Evolutionary conservation across 768 basidiomycete species (phyloP).

Genomic region (Brasilioporus rufonigricans): DNA sequence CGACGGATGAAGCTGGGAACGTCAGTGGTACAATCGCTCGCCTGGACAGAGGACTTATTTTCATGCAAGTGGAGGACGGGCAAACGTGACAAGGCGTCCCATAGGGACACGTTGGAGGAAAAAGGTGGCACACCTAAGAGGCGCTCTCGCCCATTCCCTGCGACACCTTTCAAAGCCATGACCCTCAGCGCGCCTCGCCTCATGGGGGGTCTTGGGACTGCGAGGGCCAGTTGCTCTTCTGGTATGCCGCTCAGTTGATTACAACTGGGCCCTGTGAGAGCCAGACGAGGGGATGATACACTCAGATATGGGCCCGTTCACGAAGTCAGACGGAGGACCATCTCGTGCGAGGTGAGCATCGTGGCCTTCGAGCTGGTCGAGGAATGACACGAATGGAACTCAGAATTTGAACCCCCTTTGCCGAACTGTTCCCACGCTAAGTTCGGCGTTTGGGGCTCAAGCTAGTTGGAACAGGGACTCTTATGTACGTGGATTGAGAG

Average conservation of each 20-base stretch:
- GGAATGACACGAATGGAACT: neutral
- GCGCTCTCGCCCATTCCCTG: slow-evolving; percentile 46
- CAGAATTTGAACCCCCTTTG: neutral
- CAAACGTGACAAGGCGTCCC: slow-evolving; percentile 13
- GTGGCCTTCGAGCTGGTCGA: slow-evolving; percentile 53
- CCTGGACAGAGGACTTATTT: neutral
- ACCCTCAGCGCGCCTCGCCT: slow-evolving; percentile 10
- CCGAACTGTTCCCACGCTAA: neutral
- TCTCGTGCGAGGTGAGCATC: slow-evolving; percentile 61
- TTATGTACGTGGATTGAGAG: too few species aligned
- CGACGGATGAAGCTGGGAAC: neutral
- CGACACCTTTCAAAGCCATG: slow-evolving; percentile 48
- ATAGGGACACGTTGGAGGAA: slow-evolving; percentile 8
- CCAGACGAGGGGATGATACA: slow-evolving; percentile 57
- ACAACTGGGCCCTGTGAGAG: slow-evolving; percentile 58
- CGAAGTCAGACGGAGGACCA: slow-evolving; percentile 33
- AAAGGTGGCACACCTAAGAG: slow-evolving; percentile 1
- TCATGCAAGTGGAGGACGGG: neutral
- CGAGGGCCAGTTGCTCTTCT: slow-evolving; percentile 46
- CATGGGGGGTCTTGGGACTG: slow-evolving; percentile 41
- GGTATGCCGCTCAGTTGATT: slow-evolving; percentile 60
- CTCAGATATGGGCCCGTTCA: slow-evolving; percentile 84
- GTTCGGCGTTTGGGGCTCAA: too few species aligned
- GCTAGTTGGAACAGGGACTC: too few species aligned
- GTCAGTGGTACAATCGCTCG: neutral